These are phyloP conservation scores for Primulina eburnea DNA, from an alignment of 257 asterid genomes.

Conservation along the genomic window DNA sequence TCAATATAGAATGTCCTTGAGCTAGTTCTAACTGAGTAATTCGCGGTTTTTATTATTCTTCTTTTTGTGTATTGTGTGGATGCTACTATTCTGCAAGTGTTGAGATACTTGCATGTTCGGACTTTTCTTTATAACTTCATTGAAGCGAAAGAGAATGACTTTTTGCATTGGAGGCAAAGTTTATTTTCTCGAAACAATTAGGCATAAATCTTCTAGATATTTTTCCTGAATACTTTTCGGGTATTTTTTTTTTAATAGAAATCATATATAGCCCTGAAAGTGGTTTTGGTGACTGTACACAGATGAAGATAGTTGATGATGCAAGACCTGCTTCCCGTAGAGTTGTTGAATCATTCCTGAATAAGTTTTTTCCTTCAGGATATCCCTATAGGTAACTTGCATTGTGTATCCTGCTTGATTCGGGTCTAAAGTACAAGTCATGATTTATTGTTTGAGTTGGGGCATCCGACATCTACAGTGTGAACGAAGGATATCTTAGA, in stretches of 20 bases:
- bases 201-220: not conserved
- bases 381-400: slow-evolving; percentile 76
- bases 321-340: slow-evolving; percentile 63
- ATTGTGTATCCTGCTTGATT: slow-evolving; percentile 11
- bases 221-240: not conserved
- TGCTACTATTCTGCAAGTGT: not conserved
- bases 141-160: not conserved
- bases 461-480: slow-evolving; percentile 52
- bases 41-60: not conserved
- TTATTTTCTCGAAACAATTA: not conserved
- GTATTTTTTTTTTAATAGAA: not conserved
- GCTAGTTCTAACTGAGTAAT: not conserved
- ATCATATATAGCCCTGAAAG: not conserved
- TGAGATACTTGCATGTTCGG: not conserved
- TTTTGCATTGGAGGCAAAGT: not conserved
- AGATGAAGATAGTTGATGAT: slow-evolving; percentile 79
- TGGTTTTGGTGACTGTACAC: slow-evolving; percentile 24
- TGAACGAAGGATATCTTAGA: slow-evolving; percentile 88
- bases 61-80: not conserved
- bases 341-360: slow-evolving; percentile 65
- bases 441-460: slow-evolving; percentile 3
- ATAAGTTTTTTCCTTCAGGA: slow-evolving; percentile 90
- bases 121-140: not conserved
- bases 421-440: slow-evolving; percentile 9
- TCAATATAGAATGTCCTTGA: not conserved